Base-by-base conservation (phyloP, 768 basidiomycete genomes). In the Daedaleopsis sinensis region DNA sequence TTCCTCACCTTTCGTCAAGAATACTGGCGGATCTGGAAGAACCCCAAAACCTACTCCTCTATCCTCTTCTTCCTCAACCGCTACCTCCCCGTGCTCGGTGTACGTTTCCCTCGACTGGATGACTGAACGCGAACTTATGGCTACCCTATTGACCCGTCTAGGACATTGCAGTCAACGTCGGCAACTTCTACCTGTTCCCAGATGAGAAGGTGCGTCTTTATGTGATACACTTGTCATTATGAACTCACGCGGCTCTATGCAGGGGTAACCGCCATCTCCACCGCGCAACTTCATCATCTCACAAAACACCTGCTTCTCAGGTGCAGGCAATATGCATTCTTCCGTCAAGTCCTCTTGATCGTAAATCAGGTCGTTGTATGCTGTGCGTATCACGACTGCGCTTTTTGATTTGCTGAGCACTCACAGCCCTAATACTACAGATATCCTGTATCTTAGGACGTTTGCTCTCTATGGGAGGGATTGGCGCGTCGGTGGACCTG, bases 41-140 rank as follows among this genome's bases (percentile, higher is more conserved):
- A 75, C 48, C 76, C 76, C 1, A 77, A 76, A 55, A 73, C 70
- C 1, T 52, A 63, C 10, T 78, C 80, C 55, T 73, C 80, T 2
- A 74, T 76, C 36, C 74, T 78, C 66, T 85, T 85, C 68, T 78
- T 81, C 52, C 50, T 81, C 37, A 82, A 83, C 61, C 80, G 84
- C 6, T 86, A 86, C 57, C 63, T 80, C 35, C 74, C 80, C 2
- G 73, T 82, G 52, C 68, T 80, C 46, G 79, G 77, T 36, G 69
- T 68, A 49, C 57, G 61, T 58, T 1, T 11, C 18, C 24, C 15
- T 13, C 23, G 12, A 9, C 13, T 24, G 4, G 21, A 24, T 27
- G 16, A n/a, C 11, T 10, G 11, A n/a, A 6, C 12, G 23, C 23
- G 23, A 23, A 21, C 47, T 49, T 5, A 13, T 24, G 23, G 13